Evolutionary conservation across 2,329 filamentous ascomycete species (phyloP), one percentile per base, ranked within the genome.

Genomic region (Fusarium compactum): DNA sequence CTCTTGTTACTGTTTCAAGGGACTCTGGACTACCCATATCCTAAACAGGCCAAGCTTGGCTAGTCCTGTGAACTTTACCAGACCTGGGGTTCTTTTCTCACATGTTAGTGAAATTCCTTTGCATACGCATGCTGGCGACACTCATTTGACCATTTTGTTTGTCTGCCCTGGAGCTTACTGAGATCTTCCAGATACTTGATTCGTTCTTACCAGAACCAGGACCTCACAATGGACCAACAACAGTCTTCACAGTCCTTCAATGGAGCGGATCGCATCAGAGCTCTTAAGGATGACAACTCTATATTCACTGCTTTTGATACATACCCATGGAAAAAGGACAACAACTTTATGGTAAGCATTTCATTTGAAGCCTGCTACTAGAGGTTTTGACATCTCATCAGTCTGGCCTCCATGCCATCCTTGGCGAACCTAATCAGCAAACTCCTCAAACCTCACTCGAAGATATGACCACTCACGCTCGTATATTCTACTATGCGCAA

Each of bases 251-350:
- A 75, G 40, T 53, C 76, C 22, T 66, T 79, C 45, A 62, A 76
- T 5, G 80, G 79, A 62, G 74, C 79, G 24, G 77, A 80, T 47
- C 70, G 78, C 67, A 83, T 83, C 67, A 81, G 80, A 64, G 80
- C 79, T 24, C 78, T 82, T 53, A 77, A 74, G 40, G 77, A 79
- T 61, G 73, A 84, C 57, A 78, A 80, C 65, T 77, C 81, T 53
- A 78, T 89, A 62, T 92, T 88, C 77, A 80, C 83, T 61, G 86
- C 89, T 66, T 86, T 93, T 53, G 89, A 92, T 73, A 80, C 81
- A 25, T 93, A 93, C 75, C 85, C 87, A 20, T 94, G 91, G 91
- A 84, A 85, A 64, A 85, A 86, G 66, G 91, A 94, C 79, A 83
- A 85, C 54, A 87, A 89, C 69, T 94, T 93, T 75, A 89, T 92